These are phyloP conservation scores for Botryotinia convoluta DNA, from an alignment of 2,329 filamentous ascomycete species.

Conservation along the genomic window DNA sequence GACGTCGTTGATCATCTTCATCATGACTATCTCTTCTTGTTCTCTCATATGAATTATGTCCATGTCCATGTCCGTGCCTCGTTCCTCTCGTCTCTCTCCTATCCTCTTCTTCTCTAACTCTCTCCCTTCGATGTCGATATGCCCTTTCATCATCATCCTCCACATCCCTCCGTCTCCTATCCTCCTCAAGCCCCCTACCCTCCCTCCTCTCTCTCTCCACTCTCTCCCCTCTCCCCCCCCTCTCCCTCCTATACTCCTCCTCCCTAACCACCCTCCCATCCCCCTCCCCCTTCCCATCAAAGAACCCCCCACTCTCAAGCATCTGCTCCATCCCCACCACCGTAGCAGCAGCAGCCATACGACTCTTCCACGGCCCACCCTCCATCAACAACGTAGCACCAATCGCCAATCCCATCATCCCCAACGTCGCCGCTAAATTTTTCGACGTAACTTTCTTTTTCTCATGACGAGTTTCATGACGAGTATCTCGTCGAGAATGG, in stretches of 20 bases:
- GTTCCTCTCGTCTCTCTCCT: neutral
- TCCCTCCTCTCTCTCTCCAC: conserved; percentile 39
- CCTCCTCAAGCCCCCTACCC: conserved; percentile 60
- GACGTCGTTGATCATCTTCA: neutral
- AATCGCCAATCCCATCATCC: conserved; percentile 13
- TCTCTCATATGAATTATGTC: neutral
- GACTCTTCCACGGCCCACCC: conserved; percentile 5
- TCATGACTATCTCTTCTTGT: neutral
- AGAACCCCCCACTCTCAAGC: conserved; percentile 58
- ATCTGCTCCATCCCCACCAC: conserved; percentile 13
- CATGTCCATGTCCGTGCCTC: neutral
- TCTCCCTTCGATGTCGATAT: neutral
- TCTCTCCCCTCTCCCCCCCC: conserved; percentile 34
- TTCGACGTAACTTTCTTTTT: conserved; percentile 4
- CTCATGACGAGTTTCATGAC: neutral
- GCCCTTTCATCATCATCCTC: neutral
- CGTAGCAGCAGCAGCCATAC: conserved; percentile 11
- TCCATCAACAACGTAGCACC: conserved; percentile 6
- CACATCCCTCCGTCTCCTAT: conserved; percentile 42
- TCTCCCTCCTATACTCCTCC: neutral
- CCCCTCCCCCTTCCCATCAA: conserved; percentile 55
- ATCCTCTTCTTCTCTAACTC: neutral
- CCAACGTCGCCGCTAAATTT: neutral
- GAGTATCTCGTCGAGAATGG: neutral
- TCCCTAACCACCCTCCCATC: conserved; percentile 49